These are phyloP conservation scores for Penicillium dipodomyicola DNA, from an alignment of 495 filamentous ascomycete genomes.

Conservation along the genomic window DNA sequence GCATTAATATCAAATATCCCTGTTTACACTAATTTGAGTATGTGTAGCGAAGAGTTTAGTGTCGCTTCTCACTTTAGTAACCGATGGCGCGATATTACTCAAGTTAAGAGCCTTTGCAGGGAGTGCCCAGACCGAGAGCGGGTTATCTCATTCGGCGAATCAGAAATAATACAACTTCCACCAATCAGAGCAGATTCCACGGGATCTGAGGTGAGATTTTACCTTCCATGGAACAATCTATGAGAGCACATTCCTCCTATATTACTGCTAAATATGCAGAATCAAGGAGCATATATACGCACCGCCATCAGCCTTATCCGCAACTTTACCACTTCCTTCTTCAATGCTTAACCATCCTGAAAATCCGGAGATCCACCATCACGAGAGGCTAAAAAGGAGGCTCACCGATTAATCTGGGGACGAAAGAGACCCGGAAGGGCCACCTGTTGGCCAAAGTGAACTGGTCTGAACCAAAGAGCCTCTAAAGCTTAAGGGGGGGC, in stretches of 20 bases:
- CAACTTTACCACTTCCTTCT: neutral
- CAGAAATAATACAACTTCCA: too few relatives aligned
- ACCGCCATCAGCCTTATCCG: neutral
- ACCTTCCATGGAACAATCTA: neutral
- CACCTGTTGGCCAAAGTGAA: neutral
- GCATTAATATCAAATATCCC: neutral
- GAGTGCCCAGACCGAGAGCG: too few relatives aligned
- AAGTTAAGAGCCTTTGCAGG: neutral
- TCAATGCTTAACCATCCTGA: constrained; percentile 1
- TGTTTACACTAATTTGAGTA: neutral
- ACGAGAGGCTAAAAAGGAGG: neutral
- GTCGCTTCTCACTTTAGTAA: neutral
- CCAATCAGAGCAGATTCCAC: too few relatives aligned
- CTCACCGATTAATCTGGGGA: neutral
- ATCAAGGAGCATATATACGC: neutral
- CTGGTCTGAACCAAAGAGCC: constrained; percentile 4
- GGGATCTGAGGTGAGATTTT: too few relatives aligned
- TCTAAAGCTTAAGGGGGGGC: constrained; percentile 4
- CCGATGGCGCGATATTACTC: too few relatives aligned
- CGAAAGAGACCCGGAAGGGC: neutral
- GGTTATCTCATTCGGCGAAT: too few relatives aligned
- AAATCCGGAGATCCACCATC: neutral
- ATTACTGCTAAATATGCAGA: neutral
- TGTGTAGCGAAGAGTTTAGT: neutral
- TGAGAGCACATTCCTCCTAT: too few relatives aligned